These are phyloP conservation scores for Chaetoceros tenuissimus DNA, from an alignment of 108 stramenopile species.

Conservation along the genomic window DNA sequence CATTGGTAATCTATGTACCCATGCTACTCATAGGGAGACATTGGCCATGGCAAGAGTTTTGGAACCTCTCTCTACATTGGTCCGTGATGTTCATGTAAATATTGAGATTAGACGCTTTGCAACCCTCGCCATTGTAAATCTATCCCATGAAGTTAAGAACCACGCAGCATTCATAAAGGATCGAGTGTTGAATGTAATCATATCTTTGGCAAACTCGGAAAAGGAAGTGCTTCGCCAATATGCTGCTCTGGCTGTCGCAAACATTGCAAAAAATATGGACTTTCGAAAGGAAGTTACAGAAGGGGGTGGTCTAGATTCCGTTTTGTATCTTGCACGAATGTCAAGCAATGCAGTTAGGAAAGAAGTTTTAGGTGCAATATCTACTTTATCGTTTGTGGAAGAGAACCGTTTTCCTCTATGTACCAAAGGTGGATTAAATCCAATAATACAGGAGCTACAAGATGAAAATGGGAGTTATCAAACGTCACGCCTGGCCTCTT, in stretches of 20 bases:
- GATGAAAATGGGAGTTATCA: constrained; percentile 6
- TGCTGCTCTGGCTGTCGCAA: constrained; percentile 74
- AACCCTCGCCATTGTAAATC: constrained; percentile 68
- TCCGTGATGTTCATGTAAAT: constrained; percentile 65
- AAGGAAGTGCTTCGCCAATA: constrained; percentile 71
- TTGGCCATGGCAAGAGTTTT: constrained; percentile 61
- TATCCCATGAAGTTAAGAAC: constrained; percentile 56
- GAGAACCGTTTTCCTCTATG: constrained; percentile 66
- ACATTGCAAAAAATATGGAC: constrained; percentile 67
- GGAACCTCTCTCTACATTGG: constrained; percentile 68
- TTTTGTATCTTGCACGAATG: constrained; percentile 71
- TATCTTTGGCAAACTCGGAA: constrained; percentile 61
- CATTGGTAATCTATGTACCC: constrained; percentile 73
- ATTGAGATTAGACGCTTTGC: constrained; percentile 69
- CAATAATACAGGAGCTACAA: constrained; percentile 36
- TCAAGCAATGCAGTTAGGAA: constrained; percentile 62
- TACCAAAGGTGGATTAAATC: constrained; percentile 58
- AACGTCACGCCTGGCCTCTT: constrained; percentile 57
- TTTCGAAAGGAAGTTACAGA: constrained; percentile 61
- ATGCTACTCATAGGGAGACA: constrained; percentile 34
- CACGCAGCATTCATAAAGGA: constrained; percentile 63
- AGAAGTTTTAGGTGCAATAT: constrained; percentile 69
- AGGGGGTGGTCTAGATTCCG: constrained; percentile 76
- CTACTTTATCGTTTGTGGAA: constrained; percentile 66
- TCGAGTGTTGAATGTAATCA: constrained; percentile 67